Conservation (phyloP, 2,329 filamentous ascomycete genomes). For the Arthrinium phaeospermum region DNA sequence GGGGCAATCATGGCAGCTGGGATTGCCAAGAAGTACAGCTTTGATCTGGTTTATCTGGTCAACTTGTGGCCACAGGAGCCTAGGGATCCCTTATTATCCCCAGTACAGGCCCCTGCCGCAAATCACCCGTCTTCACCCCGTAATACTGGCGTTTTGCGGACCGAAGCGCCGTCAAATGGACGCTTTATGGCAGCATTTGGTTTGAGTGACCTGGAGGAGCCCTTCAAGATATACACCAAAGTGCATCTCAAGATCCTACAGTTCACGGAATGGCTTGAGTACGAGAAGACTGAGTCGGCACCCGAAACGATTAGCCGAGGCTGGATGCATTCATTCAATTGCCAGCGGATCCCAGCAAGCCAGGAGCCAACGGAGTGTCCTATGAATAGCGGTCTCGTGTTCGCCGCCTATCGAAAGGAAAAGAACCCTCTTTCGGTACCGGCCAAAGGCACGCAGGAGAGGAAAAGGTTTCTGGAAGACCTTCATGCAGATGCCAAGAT, state of each 20-base stretch:
- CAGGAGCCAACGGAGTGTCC: slow-evolving; percentile 48
- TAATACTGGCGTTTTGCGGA: slow-evolving; percentile 23
- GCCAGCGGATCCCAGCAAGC: slow-evolving; percentile 38
- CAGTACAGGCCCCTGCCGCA: slow-evolving; percentile 19
- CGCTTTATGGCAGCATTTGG: slow-evolving; percentile 62
- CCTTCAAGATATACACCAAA: slow-evolving; percentile 56
- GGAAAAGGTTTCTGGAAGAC: slow-evolving; percentile 42
- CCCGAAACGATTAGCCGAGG: slow-evolving; percentile 14
- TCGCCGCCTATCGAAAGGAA: slow-evolving; percentile 60
- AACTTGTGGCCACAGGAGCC: slow-evolving; percentile 57
- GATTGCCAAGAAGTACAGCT: slow-evolving; percentile 61
- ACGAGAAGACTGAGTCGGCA: slow-evolving; percentile 30
- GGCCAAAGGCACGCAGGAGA: slow-evolving; percentile 45
- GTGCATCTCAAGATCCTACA: slow-evolving; percentile 58
- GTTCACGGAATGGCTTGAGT: slow-evolving; percentile 58
- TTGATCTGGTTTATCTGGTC: slow-evolving; percentile 64
- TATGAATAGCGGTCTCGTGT: slow-evolving; percentile 59
- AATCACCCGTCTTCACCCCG: not conserved
- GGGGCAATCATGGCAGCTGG: slow-evolving; percentile 61
- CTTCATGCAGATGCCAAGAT: slow-evolving; percentile 57
- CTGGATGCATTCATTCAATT: slow-evolving; percentile 19
- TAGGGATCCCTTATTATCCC: slow-evolving; percentile 28
- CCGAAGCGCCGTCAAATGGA: slow-evolving; percentile 44
- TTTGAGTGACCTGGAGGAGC: slow-evolving; percentile 54
- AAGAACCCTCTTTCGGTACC: slow-evolving; percentile 43